Percentiles rank a stretch among this genome's conserved stretches.
Evolutionary conservation across 352 stramenopile species (phyloP).

Genomic region (Globisporangium lucens): DNA sequence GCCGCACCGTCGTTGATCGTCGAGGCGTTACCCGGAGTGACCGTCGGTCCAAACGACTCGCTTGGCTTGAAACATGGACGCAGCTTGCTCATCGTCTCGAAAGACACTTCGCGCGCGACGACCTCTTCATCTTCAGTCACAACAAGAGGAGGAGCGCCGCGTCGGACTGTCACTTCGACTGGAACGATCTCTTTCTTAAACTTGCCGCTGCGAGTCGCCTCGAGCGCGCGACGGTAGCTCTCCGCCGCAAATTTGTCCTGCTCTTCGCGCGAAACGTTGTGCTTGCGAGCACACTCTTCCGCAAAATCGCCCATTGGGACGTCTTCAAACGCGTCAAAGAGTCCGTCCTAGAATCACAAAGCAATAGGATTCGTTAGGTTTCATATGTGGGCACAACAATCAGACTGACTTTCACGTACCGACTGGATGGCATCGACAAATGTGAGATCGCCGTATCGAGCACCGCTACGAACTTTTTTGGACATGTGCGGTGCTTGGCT

Average conservation of each 20-base stretch:
- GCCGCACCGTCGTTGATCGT: constrained; percentile 95
- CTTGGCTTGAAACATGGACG: constrained; percentile 87
- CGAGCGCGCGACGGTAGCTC: constrained; percentile 86
- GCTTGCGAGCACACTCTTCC: constrained; percentile 88
- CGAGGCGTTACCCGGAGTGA: constrained; percentile 95
- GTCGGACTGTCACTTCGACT: constrained; percentile 65
- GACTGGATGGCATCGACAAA: constrained; percentile 87
- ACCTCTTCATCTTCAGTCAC: constrained; percentile 91
- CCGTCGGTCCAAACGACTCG: constrained; percentile 73
- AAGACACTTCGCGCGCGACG: constrained; percentile 59
- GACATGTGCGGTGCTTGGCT: constrained; percentile 92
- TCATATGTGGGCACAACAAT: neutral
- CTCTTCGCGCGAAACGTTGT: constrained; percentile 84
- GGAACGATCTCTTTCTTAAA: constrained; percentile 81
- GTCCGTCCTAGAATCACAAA: constrained; percentile 81
- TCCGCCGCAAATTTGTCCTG: constrained; percentile 93
- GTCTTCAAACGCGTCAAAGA: constrained; percentile 93
- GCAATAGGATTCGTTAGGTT: neutral
- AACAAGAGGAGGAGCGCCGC: constrained; percentile 22
- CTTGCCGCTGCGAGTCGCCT: constrained; percentile 51
- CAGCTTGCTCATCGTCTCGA: constrained; percentile 84
- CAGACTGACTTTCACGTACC: constrained; percentile 21
- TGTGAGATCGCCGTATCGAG: constrained; percentile 80
- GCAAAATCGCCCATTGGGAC: constrained; percentile 94
- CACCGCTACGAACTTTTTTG: constrained; percentile 67